Conservation (phyloP, 2,329 filamentous ascomycete genomes). For the Scortechinia acanthostroma region DNA sequence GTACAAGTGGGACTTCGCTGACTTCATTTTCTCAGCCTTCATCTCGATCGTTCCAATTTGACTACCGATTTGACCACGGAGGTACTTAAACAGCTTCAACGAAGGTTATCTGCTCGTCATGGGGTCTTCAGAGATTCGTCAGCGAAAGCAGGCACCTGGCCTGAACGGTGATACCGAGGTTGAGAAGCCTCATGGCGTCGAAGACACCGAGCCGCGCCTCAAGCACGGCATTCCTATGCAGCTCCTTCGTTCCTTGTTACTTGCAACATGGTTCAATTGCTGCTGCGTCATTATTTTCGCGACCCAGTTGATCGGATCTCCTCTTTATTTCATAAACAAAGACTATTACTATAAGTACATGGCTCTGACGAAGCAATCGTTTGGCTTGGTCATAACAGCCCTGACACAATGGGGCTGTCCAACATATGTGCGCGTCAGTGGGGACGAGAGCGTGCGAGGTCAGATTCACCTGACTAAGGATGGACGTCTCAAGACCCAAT, state of each 20-base stretch:
- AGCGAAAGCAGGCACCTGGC: neutral
- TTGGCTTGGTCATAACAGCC: slow-evolving; percentile 53
- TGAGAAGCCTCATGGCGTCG: slow-evolving; percentile 4
- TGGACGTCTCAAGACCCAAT: slow-evolving; percentile 47
- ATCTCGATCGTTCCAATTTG: too few relatives aligned
- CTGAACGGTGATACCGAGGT: neutral
- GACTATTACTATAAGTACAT: slow-evolving; percentile 58
- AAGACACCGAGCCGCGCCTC: slow-evolving; percentile 19
- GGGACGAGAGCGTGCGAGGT: slow-evolving; percentile 49
- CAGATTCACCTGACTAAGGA: slow-evolving; percentile 47
- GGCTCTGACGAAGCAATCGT: slow-evolving; percentile 58
- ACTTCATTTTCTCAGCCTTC: neutral
- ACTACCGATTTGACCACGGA: too few relatives aligned
- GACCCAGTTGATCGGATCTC: slow-evolving; percentile 52
- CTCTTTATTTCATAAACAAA: slow-evolving; percentile 51
- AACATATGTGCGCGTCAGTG: slow-evolving; percentile 53
- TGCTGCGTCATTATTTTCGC: slow-evolving; percentile 32
- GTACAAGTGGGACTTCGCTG: too few relatives aligned
- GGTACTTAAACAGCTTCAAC: neutral
- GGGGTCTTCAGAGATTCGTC: neutral
- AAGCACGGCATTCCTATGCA: slow-evolving; percentile 35
- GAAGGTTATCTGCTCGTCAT: neutral
- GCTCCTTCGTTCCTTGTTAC: slow-evolving; percentile 29
- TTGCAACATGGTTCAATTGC: slow-evolving; percentile 32
- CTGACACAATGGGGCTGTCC: slow-evolving; percentile 57